A percentile compares a stretch with the other conserved stretches of the same genome.
These are phyloP conservation scores for Candida suzukii DNA, from an alignment of 805 yeast species.

Conservation along the genomic window DNA sequence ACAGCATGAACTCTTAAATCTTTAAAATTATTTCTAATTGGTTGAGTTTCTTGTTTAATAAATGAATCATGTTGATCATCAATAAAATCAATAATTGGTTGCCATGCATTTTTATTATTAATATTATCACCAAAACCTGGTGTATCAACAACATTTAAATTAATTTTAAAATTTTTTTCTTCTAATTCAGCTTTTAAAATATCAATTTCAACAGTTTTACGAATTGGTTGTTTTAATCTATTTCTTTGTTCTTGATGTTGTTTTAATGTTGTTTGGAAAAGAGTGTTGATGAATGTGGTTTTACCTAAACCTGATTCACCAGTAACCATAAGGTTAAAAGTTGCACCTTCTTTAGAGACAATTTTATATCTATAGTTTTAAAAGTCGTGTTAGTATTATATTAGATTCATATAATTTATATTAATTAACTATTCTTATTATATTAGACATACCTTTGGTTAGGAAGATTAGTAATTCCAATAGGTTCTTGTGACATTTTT, in stretches of 20 bases:
- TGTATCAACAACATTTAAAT: slow-evolving; percentile 80
- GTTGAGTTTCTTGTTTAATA: slow-evolving; percentile 94
- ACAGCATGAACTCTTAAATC: slow-evolving; percentile 90
- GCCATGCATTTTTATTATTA: slow-evolving; percentile 81
- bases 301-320: slow-evolving; percentile 93
- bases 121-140: slow-evolving; percentile 93
- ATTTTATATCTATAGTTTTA: slow-evolving; percentile 66
- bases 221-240: slow-evolving; percentile 52
- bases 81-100: slow-evolving; percentile 77
- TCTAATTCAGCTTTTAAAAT: slow-evolving; percentile 73
- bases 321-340: slow-evolving; percentile 75
- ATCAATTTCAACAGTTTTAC: slow-evolving; percentile 71
- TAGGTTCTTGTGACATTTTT: slow-evolving; percentile 41
- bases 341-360: slow-evolving; percentile 68
- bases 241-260: slow-evolving; percentile 48
- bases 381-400: too few relatives aligned
- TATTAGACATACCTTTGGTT: slow-evolving; percentile 50
- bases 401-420: too few relatives aligned
- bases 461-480: slow-evolving; percentile 68
- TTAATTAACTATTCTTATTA: neutral
- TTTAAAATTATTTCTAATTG: slow-evolving; percentile 54
- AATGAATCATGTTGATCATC: slow-evolving; percentile 86
- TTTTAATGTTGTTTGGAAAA: slow-evolving; percentile 70
- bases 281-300: slow-evolving; percentile 82
- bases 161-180: slow-evolving; percentile 74